Evolutionary conservation across 176 grass and related monocot genomes (phyloP), one percentile per base, ranked within the genome.

Genomic region (Avena sativa): DNA sequence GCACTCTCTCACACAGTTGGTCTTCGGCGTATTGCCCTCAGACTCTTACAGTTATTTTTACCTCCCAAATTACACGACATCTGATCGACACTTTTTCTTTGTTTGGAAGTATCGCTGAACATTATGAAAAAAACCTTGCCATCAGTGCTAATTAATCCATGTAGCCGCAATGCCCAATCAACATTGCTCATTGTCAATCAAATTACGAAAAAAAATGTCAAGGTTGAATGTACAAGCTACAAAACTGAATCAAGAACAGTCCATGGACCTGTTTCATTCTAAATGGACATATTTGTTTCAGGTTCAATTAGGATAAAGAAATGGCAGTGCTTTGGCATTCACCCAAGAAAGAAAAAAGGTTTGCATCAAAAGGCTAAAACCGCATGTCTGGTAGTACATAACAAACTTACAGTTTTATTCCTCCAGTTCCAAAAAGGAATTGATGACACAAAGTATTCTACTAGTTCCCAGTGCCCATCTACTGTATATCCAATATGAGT

Each of bases 361-460:
- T 48, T 28, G 15, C 43, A 32, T 2, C 44, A 5, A n/a, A 36
- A 40, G 66, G 34, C 59, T 30, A 21, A 11, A 81, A 34, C 53
- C 1, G n/a, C 4, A 4, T 32, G 15, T 19, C 6, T 51, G 8
- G 15, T 4, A 66, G 15, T 4, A 66, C 38, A 60, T 12, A 14
- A 19, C 15, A 76, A 76, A 5, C 10, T 34, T 71, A 76, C 71
- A 88, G 65, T 72, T 32, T 88, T 85, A 82, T 91, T 88, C 78
- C 82, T 9, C 47, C 30, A 62, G 78, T 78, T 78, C 15, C 82
- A 78, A 14, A 14, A 64, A 47, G 26, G 67, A 36, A 77, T 76
- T 55, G 36, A 30, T 23, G 55, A 59, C 51, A 86, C 28, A 17
- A 21, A 40, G 49, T 68, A 66, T 84, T 75, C 79, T 63, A 62